Conservation (phyloP, 176 grass and related monocot genomes). For the Phoenix dactylifera region DNA sequence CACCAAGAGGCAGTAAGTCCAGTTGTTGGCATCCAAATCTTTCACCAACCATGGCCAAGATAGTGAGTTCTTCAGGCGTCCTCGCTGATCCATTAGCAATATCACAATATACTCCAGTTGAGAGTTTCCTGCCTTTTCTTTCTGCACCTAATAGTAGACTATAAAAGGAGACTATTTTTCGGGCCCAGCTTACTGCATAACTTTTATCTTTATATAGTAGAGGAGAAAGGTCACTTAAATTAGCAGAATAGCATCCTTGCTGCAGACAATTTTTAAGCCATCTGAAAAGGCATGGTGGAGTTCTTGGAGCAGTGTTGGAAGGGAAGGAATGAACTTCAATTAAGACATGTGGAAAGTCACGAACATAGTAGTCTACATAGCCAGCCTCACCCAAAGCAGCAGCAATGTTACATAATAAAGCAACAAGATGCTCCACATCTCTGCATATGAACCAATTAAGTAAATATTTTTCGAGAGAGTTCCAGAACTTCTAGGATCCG, state of each 20-base stretch:
- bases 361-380: constrained; percentile 80
- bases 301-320: constrained; percentile 33
- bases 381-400: constrained; percentile 50
- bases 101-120: constrained; percentile 88
- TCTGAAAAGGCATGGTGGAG: constrained; percentile 64
- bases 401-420: constrained; percentile 60
- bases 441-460: constrained; percentile 30
- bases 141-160: constrained; percentile 84
- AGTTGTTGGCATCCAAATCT: constrained; percentile 76
- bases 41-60: constrained; percentile 88
- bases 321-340: constrained; percentile 32
- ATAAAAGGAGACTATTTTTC: constrained; percentile 86
- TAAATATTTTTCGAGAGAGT: too few species aligned
- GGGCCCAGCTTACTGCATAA: constrained; percentile 60
- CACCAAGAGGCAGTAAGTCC: constrained; percentile 76
- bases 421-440: constrained; percentile 62
- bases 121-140: constrained; percentile 58
- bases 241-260: constrained; percentile 32
- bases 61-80: constrained; percentile 64
- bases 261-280: constrained; percentile 73
- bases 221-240: constrained; percentile 57
- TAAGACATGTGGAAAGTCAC: constrained; percentile 74
- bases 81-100: constrained; percentile 75
- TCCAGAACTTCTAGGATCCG: too few species aligned
- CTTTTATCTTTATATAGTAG: constrained; percentile 60